phyloP scores from a whole-genome alignment of 371 early-diverging fungal species.

The Lichtheimia hyalospora region DNA sequence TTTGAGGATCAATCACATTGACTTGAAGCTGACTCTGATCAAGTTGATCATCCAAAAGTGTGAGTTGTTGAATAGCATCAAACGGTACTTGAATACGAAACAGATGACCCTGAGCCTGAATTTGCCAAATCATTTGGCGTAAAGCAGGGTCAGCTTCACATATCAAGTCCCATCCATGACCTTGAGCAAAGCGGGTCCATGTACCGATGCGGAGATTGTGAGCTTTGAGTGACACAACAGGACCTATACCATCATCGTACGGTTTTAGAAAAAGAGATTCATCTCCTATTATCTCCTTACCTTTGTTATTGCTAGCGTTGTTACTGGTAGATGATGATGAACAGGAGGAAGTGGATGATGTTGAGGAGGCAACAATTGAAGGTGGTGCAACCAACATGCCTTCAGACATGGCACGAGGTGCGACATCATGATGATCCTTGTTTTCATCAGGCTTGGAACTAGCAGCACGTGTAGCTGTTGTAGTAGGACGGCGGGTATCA shows the following conservation, averaged over 20 bases:
- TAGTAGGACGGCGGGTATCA: background rate
- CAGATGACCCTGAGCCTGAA: constrained; percentile 28
- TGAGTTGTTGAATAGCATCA: constrained; percentile 24
- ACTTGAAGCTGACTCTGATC: constrained; percentile 15
- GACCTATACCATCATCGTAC: background rate
- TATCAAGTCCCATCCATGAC: constrained; percentile 22
- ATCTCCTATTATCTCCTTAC: too few species aligned
- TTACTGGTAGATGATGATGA: background rate
- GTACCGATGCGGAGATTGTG: constrained; percentile 31
- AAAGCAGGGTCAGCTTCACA: constrained; percentile 19
- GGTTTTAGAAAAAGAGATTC: background rate
- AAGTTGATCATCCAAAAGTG: constrained; percentile 6
- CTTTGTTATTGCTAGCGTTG: background rate
- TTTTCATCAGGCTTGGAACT: constrained; percentile 34
- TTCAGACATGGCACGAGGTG: constrained; percentile 38
- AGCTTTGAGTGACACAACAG: constrained; percentile 19
- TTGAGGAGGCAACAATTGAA: background rate
- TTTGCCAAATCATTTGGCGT: constrained; percentile 34
- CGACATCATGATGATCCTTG: background rate
- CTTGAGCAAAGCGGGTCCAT: constrained; percentile 32
- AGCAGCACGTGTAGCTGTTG: constrained; percentile 32
- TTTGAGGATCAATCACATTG: background rate
- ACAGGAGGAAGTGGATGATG: too few species aligned
- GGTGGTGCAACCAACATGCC: constrained; percentile 13
- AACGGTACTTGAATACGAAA: constrained; percentile 34